Evolutionary conservation across 768 basidiomycete species (phyloP), one percentile per base, ranked within the genome.

Genomic region (Phlebiopsis gigantea): DNA sequence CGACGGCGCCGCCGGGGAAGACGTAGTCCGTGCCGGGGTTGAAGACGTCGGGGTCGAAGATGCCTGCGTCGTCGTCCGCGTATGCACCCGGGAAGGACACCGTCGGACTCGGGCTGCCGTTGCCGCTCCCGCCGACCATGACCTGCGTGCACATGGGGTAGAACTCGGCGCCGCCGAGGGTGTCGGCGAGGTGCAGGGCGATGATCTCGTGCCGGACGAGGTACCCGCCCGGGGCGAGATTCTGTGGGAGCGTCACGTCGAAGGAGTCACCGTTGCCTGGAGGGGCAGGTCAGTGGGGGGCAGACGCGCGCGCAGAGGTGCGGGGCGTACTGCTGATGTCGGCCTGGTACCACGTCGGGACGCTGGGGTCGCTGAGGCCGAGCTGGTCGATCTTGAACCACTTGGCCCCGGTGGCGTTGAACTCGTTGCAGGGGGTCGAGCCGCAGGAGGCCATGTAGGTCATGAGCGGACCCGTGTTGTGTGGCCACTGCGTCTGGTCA

Each of bases 191-290:
- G 64, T 91, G 90, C 14, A 91, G 79, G 9, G 85, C 84, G 67
- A 91, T 84, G 69, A 91, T 85, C 64, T 92, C 90, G 68, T 90
- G 85, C 1, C 90, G 85, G 64, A 91, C 68, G 57, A 92, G 74
- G 68, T 91, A 91, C 62, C 87, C 81, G 2, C 90, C 90, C 3
- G 86, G 72, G 0, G 82, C 75, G 52, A 93, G 67, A 46, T 77
- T 79, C 21, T 57, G 39, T 7, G 73, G 74, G 34, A 77, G 65
- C 2, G 66, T 73, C 44, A 74, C 46, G 24, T 63, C 61, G 62
- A 62, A 63, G 21, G 70, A 60, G 17, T 63, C 63, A 28, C 68
- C 65, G 39, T 63, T 57, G 57, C 60, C 66, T 66, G 8, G 4
- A 4, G 4, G 17, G 34, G 8, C 3, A 39, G 4, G n/a, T n/a